phyloP scores from a whole-genome alignment of 2,329 filamentous ascomycete genomes.

The Nothomitra cinnamomea region DNA sequence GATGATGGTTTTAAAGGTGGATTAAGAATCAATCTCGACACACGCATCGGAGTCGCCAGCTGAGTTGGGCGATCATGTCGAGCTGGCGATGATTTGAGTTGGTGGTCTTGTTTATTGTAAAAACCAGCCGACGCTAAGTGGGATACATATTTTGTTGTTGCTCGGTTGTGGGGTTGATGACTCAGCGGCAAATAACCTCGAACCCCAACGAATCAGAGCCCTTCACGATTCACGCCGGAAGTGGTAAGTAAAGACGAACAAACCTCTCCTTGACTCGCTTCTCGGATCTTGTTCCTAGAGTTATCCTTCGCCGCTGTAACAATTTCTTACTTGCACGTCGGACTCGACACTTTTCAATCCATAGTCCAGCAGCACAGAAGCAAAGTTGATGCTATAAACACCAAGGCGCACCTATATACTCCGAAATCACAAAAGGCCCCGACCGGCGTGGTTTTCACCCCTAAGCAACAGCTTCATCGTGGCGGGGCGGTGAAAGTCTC shows the following conservation, averaged over 20 bases:
- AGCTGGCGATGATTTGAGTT: conserved; percentile 60
- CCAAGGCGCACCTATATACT: too few relatives aligned
- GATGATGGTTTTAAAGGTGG: conserved; percentile 67
- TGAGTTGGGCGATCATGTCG: conserved; percentile 32
- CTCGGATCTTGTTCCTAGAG: neutral
- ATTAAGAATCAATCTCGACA: conserved; percentile 47
- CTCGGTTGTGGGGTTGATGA: neutral
- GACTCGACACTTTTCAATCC: too few relatives aligned
- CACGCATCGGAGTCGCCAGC: conserved; percentile 54
- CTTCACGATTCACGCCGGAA: neutral
- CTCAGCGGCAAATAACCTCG: neutral
- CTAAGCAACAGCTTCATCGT: neutral
- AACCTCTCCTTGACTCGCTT: neutral
- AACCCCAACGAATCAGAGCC: neutral
- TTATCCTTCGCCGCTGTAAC: too few relatives aligned
- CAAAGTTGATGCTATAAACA: too few relatives aligned
- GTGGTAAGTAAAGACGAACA: neutral
- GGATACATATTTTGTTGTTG: neutral
- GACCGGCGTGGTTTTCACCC: too few relatives aligned
- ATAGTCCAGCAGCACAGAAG: too few relatives aligned
- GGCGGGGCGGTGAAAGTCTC: conserved; percentile 1
- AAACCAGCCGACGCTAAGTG: conserved; percentile 11
- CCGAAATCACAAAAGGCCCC: too few relatives aligned
- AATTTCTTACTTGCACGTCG: too few relatives aligned
- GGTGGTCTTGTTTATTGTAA: conserved; percentile 42